These are phyloP conservation scores for Suillus brevipes DNA, from an alignment of 768 basidiomycete species.

Conservation along the genomic window DNA sequence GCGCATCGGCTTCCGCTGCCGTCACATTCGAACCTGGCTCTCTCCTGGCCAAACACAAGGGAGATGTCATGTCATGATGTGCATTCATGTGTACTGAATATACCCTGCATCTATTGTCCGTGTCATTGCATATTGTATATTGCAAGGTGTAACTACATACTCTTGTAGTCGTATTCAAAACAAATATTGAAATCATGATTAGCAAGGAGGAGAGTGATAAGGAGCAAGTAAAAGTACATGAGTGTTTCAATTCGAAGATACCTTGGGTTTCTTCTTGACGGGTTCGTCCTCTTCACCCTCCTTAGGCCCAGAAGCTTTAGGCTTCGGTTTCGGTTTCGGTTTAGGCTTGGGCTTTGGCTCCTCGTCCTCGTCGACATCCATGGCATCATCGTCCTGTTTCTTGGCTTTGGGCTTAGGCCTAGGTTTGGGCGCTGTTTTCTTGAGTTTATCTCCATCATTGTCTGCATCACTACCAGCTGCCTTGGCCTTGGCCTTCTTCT, in stretches of 20 bases:
- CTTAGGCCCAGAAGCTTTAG: constrained; percentile 36
- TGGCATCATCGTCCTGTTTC: constrained; percentile 45
- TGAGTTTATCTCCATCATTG: constrained; percentile 40
- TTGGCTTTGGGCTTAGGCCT: constrained; percentile 43
- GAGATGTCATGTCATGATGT: constrained; percentile 16
- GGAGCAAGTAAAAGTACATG: neutral
- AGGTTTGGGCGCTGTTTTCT: constrained; percentile 48
- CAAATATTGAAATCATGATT: neutral
- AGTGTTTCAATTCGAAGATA: constrained; percentile 22
- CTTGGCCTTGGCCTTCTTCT: constrained; percentile 48
- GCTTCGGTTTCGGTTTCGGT: constrained; percentile 43
- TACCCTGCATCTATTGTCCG: neutral
- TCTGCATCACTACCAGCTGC: constrained; percentile 28
- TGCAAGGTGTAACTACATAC: constrained; percentile 1
- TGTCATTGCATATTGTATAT: neutral
- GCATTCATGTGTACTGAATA: constrained; percentile 6
- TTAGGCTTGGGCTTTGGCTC: constrained; percentile 38
- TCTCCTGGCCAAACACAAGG: constrained; percentile 57
- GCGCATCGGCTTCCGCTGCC: constrained; percentile 30
- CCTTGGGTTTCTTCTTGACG: constrained; percentile 78
- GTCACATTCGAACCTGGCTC: constrained; percentile 76
- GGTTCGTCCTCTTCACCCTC: constrained; percentile 49
- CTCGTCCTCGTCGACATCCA: constrained; percentile 47
- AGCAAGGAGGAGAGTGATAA: neutral
- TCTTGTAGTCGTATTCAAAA: neutral